These are phyloP conservation scores for Fraxinus floribunda DNA, from an alignment of 305 asterid genomes.

Conservation along the genomic window DNA sequence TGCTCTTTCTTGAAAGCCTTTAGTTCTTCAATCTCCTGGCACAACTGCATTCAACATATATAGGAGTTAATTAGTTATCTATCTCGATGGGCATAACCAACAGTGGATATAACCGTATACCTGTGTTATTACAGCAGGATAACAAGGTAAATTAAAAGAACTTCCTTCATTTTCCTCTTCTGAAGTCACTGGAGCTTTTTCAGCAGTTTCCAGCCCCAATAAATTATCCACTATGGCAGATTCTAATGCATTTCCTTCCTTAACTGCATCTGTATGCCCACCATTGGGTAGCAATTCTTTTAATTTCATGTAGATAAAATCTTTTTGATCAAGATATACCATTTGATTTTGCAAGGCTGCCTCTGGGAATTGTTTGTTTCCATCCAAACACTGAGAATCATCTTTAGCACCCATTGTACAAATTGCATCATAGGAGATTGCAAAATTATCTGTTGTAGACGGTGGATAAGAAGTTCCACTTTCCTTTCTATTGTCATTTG, in stretches of 20 bases:
- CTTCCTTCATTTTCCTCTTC: conserved; percentile 30
- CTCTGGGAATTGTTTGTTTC: conserved; percentile 31
- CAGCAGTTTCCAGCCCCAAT: conserved; percentile 33
- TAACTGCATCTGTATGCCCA: conserved; percentile 26
- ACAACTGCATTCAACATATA: conserved; percentile 47
- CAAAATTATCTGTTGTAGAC: conserved; percentile 25
- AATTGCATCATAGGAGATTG: conserved; percentile 32
- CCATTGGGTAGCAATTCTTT: conserved; percentile 41
- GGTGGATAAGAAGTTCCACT: conserved; percentile 32
- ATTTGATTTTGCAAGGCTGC: conserved; percentile 25
- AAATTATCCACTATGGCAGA: conserved; percentile 29
- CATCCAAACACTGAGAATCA: conserved; percentile 30
- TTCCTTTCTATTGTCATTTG: conserved; percentile 35
- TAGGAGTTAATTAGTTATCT: background rate
- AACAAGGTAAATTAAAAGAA: conserved; percentile 36
- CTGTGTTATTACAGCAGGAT: conserved; percentile 44
- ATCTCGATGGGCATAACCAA: background rate
- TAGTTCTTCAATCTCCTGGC: conserved; percentile 53
- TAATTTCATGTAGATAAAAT: conserved; percentile 46
- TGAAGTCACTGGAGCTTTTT: conserved; percentile 28
- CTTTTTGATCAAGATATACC: conserved; percentile 40
- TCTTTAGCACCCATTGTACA: conserved; percentile 34
- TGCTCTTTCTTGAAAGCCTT: conserved; percentile 50
- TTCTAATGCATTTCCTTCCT: conserved; percentile 28
- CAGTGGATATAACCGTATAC: conserved; percentile 30